Evolutionary conservation across 1,284 basidiomycete species (phyloP), one percentile per base, ranked within the genome.

Genomic region (Rhodofomes roseus): DNA sequence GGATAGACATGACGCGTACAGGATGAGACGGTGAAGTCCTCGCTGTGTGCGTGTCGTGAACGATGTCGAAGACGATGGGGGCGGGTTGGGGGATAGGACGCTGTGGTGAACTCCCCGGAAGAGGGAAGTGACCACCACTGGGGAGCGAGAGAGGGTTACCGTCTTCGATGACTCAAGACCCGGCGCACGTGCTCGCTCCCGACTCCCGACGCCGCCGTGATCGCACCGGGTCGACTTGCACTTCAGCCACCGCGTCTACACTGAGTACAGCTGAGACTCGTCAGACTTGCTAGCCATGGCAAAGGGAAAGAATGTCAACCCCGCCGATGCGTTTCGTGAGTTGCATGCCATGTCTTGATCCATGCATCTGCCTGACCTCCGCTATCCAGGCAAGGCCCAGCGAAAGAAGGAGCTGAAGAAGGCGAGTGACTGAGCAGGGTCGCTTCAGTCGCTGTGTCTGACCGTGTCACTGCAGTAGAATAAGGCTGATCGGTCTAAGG

Each of bases 351-450:
- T n/a, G 0, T 51, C 5, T 54, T 11, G 18, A 5, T 20, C 29
- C 11, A 1, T 34, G 12, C 18, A 54, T 54, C n/a, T 23, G 36
- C 27, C 25, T 63, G 31, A 57, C 40, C 57, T 55, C 18, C 16
- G n/a, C 52, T 18, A 52, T 23, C 20, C 63, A 94, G 92, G 92
- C 63, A 96, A 96, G 77, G 86, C 90, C 7, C 87, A 89, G 70
- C 81, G 91, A 62, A 93, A 92, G 74, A 95, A 92, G 72, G 93
- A 96, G 72, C 77, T 95, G 37, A 95, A 94, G 78, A 95, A 95
- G 87, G 93, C 90, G 74, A 65, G 78, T 58, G 18, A 50, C 52
- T 50, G 1, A 40, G n/a, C 23, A 22, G n/a, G n/a, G 41, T n/a
- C 9, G 31, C 41, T 31, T 51, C 22, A 50, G 22, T 20, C 11